Base-by-base conservation (phyloP, 768 basidiomycete genomes). In the Calocybe indica region DNA sequence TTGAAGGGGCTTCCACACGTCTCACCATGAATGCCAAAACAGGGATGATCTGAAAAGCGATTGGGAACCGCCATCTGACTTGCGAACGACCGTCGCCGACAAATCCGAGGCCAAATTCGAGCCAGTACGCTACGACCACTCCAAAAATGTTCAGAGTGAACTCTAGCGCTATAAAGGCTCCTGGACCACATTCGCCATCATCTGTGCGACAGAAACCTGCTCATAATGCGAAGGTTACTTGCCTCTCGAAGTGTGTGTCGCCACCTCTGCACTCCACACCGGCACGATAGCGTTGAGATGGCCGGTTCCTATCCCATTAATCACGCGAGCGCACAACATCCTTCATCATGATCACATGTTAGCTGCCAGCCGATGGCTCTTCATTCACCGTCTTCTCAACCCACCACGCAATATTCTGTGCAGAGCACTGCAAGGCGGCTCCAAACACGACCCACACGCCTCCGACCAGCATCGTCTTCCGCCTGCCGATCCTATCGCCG, bases 261-360 rank as follows among this genome's bases (percentile, higher is more conserved):
- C 70, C 2, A 72, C 71, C 51, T 72, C 71, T 3, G 72, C 72
- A 42, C 66, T 68, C 71, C 71, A 72, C 1, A 72, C 71, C 1
- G 72, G 72, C 2, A 72, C 71, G 43, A 72, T 69, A 8, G 69
- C 70, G 46, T 72, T 74, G 40, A 74, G 57, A 54, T 60, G 61
- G 2, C 72, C 72, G 7, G 72, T 74, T 37, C 72, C 71, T 15
- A 73, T 68, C 13, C 69, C 72, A 52, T 71, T 71, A 40, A 74
- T 62, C 15, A 74, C 56, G 33, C 72, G 69, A 2, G 72, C 71
- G 44, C 71, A 71, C 13, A 67, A 62, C 69, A 74, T 72, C 71
- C 71, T 73, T 44, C n/a, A 45, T 44, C n/a, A 45, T 9, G 11
- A 28, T 33, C 35, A 22, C 22, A 22, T 22, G 22, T 22, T 22